Conservation (phyloP, 371 early-diverging fungal species). For the Mortierella sp. region DNA sequence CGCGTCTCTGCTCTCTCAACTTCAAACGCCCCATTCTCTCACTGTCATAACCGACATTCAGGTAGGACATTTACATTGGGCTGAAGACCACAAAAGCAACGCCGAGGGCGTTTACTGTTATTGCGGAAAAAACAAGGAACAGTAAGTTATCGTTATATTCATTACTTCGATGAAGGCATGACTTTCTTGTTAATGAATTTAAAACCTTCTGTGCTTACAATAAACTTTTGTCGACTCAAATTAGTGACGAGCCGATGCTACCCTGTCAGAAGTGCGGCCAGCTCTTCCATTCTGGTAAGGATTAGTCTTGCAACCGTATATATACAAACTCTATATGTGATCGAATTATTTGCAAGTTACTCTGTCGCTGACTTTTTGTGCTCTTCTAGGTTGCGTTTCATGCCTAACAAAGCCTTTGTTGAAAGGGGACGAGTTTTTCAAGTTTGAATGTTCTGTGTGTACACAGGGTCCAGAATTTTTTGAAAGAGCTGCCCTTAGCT, state of each 20-base stretch:
- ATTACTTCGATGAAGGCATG: no score
- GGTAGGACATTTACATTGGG: slow-evolving; percentile 43
- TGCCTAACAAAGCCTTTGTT: slow-evolving; percentile 66
- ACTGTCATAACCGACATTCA: not conserved
- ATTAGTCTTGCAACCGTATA: not conserved
- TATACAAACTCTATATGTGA: not conserved
- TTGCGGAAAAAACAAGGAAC: slow-evolving; percentile 68
- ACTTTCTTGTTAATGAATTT: not conserved
- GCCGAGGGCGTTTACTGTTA: slow-evolving; percentile 72
- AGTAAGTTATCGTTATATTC: slow-evolving; percentile 47
- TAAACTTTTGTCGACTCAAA: not conserved
- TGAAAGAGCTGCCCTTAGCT: slow-evolving; percentile 73
- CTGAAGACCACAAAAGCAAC: slow-evolving; percentile 58
- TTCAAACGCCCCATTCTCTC: not conserved
- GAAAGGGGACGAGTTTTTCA: slow-evolving; percentile 74
- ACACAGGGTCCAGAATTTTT: slow-evolving; percentile 67
- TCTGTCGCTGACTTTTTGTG: not conserved
- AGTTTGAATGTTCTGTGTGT: slow-evolving; percentile 77
- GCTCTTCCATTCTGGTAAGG: slow-evolving; percentile 73
- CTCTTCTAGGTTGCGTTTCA: slow-evolving; percentile 57
- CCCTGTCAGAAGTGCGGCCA: slow-evolving; percentile 70
- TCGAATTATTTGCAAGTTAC: not conserved
- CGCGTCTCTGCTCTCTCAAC: slow-evolving; percentile 7
- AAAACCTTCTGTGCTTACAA: not conserved
- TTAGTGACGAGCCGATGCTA: slow-evolving; percentile 69